phyloP scores from a whole-genome alignment of 108 stramenopile genomes.

The Nitzschia sp. region DNA sequence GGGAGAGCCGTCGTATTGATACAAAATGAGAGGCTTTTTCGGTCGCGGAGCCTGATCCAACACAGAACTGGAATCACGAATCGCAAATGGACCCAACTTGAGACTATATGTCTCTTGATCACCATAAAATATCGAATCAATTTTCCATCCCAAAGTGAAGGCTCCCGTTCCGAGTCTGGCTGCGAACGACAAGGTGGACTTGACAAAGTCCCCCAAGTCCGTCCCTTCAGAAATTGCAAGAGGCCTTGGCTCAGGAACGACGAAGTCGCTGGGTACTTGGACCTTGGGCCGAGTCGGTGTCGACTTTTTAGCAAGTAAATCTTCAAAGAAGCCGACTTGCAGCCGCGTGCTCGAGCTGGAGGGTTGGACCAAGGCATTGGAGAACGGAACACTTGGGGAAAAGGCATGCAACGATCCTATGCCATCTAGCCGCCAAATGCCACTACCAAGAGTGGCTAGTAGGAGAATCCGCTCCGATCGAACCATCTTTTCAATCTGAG shows the following conservation, averaged over 20 bases:
- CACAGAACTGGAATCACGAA: slow-evolving; percentile 74
- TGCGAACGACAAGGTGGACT: slow-evolving; percentile 49
- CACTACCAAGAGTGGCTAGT: too few species aligned
- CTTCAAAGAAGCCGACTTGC: slow-evolving; percentile 29
- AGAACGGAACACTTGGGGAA: too few species aligned
- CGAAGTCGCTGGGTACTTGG: slow-evolving; percentile 51
- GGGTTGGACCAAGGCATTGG: too few species aligned
- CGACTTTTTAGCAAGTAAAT: slow-evolving; percentile 18
- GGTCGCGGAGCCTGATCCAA: slow-evolving; percentile 53
- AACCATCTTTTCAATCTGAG: too few species aligned
- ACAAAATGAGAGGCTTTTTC: slow-evolving; percentile 73
- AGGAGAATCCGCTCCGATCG: too few species aligned
- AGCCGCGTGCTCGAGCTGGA: background rate
- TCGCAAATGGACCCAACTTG: slow-evolving; percentile 55
- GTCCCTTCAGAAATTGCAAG: slow-evolving; percentile 43
- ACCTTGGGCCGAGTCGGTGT: slow-evolving; percentile 47
- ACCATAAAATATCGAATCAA: slow-evolving; percentile 43
- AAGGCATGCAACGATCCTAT: too few species aligned
- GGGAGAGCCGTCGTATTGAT: slow-evolving; percentile 89
- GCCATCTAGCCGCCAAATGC: too few species aligned
- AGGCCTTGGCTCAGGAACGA: slow-evolving; percentile 63
- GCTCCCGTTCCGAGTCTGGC: slow-evolving; percentile 66
- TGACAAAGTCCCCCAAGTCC: slow-evolving; percentile 42
- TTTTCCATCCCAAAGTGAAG: slow-evolving; percentile 77
- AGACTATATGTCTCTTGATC: slow-evolving; percentile 53